A percentile compares a stretch with the other conserved stretches of the same genome.
Evolutionary conservation across 176 grass and related monocot species (phyloP).

Genomic region (sorghum (Sorghum bicolor)): DNA sequence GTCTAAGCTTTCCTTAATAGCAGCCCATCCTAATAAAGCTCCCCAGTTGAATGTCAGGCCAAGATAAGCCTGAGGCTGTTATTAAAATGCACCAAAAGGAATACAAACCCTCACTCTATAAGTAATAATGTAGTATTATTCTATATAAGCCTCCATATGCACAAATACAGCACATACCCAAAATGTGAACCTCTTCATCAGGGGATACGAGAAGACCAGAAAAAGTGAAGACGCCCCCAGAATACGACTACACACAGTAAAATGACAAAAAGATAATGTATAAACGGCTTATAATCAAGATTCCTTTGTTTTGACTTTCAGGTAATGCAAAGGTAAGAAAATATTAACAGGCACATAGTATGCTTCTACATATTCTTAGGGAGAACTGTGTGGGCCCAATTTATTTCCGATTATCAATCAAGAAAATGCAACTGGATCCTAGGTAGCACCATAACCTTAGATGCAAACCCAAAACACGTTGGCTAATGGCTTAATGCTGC

Average conservation of each 20-base stretch:
- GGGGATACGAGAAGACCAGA: constrained; percentile 82
- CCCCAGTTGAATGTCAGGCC: constrained; percentile 97
- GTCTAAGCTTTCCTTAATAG: constrained; percentile 71
- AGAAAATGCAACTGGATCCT: background rate
- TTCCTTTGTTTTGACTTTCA: background rate
- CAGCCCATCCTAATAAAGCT: constrained; percentile 85
- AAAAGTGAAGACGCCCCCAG: constrained; percentile 78
- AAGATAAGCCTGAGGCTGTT: constrained; percentile 88
- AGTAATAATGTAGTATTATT: background rate
- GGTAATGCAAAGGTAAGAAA: background rate
- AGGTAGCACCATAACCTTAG: background rate
- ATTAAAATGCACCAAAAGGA: constrained; percentile 2
- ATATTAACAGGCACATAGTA: background rate
- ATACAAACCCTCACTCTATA: background rate
- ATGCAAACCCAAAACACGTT: background rate
- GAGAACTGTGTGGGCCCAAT: background rate
- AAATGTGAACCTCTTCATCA: constrained; percentile 93
- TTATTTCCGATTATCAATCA: background rate
- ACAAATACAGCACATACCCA: constrained; percentile 46
- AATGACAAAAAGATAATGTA: constrained; percentile 5
- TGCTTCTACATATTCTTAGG: background rate
- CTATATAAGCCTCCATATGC: background rate
- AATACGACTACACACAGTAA: constrained; percentile 53
- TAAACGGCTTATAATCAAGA: background rate
- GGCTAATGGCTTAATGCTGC: background rate